Conservation (phyloP, 371 early-diverging fungal species). For the Haplosporangium sp. region DNA sequence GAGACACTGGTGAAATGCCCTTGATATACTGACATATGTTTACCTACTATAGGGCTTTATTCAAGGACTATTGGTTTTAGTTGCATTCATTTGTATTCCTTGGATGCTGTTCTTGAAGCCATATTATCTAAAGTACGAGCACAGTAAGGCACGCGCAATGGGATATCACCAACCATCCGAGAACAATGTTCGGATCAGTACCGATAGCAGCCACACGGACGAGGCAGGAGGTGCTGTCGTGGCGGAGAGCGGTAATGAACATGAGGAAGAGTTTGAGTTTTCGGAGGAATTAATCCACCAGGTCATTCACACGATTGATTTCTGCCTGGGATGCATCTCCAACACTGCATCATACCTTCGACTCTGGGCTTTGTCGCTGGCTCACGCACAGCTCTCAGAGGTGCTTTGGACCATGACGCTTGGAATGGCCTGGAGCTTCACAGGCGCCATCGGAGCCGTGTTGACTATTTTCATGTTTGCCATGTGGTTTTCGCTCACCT, state of each 20-base stretch:
- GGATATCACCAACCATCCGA: constrained; percentile 82
- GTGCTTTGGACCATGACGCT: constrained; percentile 98
- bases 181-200: constrained; percentile 60
- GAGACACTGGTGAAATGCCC: background rate
- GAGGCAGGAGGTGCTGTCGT: constrained; percentile 55
- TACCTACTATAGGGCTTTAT: constrained; percentile 69
- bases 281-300: constrained; percentile 96
- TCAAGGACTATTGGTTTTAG: constrained; percentile 85
- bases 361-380: constrained; percentile 99
- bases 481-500: constrained; percentile 88
- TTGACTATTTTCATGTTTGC: constrained; percentile 74
- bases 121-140: constrained; percentile 82
- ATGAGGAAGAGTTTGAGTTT: constrained; percentile 88
- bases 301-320: constrained; percentile 99
- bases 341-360: constrained; percentile 99
- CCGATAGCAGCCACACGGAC: constrained; percentile 52
- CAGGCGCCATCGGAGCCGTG: constrained; percentile 56
- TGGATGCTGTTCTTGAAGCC: constrained; percentile 99
- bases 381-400: constrained; percentile 99
- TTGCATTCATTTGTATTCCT: constrained; percentile 96
- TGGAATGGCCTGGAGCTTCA: constrained; percentile 70
- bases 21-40: background rate
- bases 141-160: constrained; percentile 75
- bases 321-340: constrained; percentile 97
- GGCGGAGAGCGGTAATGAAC: constrained; percentile 54